Evolutionary conservation across 805 yeast species (phyloP), one percentile per base, ranked within the genome.

Genomic region (Barnettozyma sp.): DNA sequence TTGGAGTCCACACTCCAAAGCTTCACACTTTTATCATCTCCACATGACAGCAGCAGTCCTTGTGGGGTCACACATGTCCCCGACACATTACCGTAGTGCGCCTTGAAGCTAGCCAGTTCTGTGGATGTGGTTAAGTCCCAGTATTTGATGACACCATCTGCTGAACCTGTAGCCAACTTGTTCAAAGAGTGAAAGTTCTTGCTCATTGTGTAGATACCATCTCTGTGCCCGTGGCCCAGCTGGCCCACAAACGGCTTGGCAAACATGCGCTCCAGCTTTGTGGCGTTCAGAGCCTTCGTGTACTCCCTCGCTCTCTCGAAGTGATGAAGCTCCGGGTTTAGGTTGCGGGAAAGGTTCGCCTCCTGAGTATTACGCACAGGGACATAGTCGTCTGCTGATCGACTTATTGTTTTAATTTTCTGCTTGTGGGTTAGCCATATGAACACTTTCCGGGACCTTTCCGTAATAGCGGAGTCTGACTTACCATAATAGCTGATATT

Each of bases 201-300:
- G 6, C 96, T 94, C 31, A 92, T 72, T 13, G 79, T 66, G 59
- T 92, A 90, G 11, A 92, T 86, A 40, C 97, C 97, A 56, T 92
- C 98, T 39, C 90, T 66, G 55, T 94, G 98, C 7, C 98, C 98
- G 42, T 75, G 72, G 4, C 99, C 99, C 24, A 92, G 62, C 55
- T 92, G 97, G 1, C 95, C 96, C 15, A 94, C 70, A 59, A 92
- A 92, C 3, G 99, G 99, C 54, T 88, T 88, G 0, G 99, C 97
- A 71, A 92, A 92, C 83, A 92, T 81, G 47, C 97, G 72, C 55
- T 90, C 97, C 63, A 92, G 59, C 56, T 92, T 92, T 12, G 97
- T 88, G 19, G 98, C 97, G 38, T 85, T 90, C 35, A 92, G 62
- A 0, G 97, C 97, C 46, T 88, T 75, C 14, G 97, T 84, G 54